Evolutionary conservation across 495 filamentous ascomycete genomes (phyloP), one percentile per base, ranked within the genome.

Genomic region (Penicillium crystallinum): DNA sequence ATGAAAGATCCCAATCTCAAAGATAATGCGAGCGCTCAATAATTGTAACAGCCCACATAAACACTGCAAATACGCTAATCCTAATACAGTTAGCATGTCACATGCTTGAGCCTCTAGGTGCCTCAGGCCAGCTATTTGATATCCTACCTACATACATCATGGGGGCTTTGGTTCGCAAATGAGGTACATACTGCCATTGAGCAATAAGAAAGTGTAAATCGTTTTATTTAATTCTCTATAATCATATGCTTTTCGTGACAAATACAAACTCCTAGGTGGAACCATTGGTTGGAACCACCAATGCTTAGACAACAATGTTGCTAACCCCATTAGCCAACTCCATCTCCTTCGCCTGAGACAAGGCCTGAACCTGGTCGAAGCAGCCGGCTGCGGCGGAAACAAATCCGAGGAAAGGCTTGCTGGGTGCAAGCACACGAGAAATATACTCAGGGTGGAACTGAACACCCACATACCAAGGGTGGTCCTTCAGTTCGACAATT

Each of bases 401-500:
- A 62, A 97, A 91, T 4, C 91, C 91, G 5, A 97, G 76, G 72
- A 90, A 93, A 1, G 88, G 82, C 64, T 82, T 82, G 59, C 82
- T 87, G 1, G 90, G 90, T 27, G 81, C 69, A 56, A 92, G 70
- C 6, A 93, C 89, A 30, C 85, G 77, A 29, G 72, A 79, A 34
- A 87, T 70, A 55, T 93, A 95, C 64, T 96, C 90, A 0, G 90
- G 90, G 70, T 96, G 90, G 64, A 86, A 91, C 68, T 95, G 89
- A 17, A 93, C 89, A 52, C 84, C 93, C 15, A 98, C 88, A 64
- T 85, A 98, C 77, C 82, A 98, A 1, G 88, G 87, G 65, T 98
- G 93, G 52, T 96, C 88, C 63, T 81, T 82, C 45, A 97, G 67
- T 71, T 98, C 93, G 21, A 97, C 71, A 47, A 93, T 79, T 75